Percentiles rank a stretch among this genome's conserved stretches.
Evolutionary conservation across 345 rosid species (phyloP).

Genomic region (Mercurialis annua): DNA sequence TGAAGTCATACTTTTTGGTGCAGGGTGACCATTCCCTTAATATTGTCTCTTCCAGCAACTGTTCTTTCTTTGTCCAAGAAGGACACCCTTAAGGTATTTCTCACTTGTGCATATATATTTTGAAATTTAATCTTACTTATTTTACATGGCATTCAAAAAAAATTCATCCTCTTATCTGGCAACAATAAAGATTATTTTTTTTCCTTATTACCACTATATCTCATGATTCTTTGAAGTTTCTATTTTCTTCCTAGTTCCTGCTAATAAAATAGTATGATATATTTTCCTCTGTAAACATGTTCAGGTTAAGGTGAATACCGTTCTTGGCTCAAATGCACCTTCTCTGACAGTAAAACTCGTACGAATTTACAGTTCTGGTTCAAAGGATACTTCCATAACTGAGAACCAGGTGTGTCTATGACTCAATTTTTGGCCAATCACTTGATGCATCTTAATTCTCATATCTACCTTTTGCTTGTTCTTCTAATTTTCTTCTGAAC

Average conservation of each 20-base stretch:
- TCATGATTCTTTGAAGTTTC: background rate
- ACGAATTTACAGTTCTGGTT: constrained; percentile 44
- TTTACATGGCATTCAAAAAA: background rate
- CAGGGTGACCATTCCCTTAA: constrained; percentile 81
- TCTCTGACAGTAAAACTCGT: constrained; percentile 69
- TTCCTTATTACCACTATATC: background rate
- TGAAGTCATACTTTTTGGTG: constrained; percentile 24
- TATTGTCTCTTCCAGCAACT: constrained; percentile 76
- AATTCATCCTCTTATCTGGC: background rate
- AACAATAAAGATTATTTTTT: background rate
- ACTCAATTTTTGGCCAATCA: constrained; percentile 1
- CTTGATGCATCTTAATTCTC: constrained; percentile 13
- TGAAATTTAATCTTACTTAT: background rate
- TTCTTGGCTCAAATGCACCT: constrained; percentile 80
- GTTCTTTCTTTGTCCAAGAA: constrained; percentile 78
- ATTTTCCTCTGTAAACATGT: constrained; percentile 12
- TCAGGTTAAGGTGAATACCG: constrained; percentile 87
- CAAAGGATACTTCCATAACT: constrained; percentile 51
- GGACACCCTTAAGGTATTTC: constrained; percentile 61
- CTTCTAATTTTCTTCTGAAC: constrained; percentile 5
- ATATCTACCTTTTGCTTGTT: constrained; percentile 4
- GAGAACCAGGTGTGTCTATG: constrained; percentile 59
- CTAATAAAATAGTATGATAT: background rate
- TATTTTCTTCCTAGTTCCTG: background rate
- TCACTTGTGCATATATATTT: background rate